Evolutionary conservation across 306 rosid species (phyloP).

Genomic region (Cucurbita ficifolia): DNA sequence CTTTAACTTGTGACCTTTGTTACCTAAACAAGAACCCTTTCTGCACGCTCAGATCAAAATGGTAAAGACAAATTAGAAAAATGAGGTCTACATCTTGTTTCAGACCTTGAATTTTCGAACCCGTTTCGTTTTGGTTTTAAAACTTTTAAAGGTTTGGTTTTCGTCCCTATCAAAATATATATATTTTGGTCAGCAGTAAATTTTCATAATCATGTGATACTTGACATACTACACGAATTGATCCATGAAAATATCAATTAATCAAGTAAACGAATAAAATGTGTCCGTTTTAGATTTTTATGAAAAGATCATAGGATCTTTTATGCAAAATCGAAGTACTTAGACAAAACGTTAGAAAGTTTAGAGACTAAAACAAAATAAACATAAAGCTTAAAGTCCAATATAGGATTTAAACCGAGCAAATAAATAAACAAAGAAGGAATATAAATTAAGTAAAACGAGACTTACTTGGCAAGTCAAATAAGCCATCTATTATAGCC

Average conservation of each 20-base stretch:
- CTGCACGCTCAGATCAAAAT: neutral
- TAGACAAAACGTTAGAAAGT: neutral
- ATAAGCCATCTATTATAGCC: conserved; percentile 75
- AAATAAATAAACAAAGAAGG: neutral
- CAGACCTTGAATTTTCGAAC: neutral
- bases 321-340: neutral
- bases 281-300: neutral
- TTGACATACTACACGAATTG: neutral
- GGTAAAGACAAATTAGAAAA: neutral
- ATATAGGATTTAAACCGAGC: neutral
- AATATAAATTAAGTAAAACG: neutral
- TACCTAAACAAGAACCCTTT: neutral
- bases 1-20: neutral
- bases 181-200: no score
- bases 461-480: conserved; percentile 82
- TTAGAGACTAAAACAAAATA: neutral
- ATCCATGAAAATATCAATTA: neutral
- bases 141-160: neutral
- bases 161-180: neutral
- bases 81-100: neutral
- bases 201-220: neutral
- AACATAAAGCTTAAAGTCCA: neutral
- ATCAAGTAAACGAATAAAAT: neutral
- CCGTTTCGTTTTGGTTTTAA: neutral
- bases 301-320: neutral